phyloP scores from a whole-genome alignment of 1,284 basidiomycete species.

The Athelia psychrophila region DNA sequence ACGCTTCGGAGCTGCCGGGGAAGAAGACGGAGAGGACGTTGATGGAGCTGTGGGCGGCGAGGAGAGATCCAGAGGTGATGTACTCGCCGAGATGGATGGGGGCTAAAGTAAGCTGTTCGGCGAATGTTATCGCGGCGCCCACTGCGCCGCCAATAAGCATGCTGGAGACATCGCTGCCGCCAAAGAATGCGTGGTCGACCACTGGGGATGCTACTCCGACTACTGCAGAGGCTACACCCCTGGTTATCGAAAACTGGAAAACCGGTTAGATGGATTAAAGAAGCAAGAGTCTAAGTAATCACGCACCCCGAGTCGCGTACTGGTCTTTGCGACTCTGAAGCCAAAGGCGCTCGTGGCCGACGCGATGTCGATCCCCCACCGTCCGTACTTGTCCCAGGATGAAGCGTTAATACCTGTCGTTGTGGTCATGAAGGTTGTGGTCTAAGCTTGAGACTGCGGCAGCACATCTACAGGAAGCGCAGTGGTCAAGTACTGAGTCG shows the following conservation, averaged over 20 bases:
- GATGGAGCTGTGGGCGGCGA: slow-evolving; percentile 70
- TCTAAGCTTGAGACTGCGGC: background rate
- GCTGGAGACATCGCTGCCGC: slow-evolving; percentile 53
- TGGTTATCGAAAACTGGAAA: slow-evolving; percentile 63
- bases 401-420: background rate
- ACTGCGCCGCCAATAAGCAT: slow-evolving; percentile 56
- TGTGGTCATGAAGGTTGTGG: background rate
- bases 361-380: slow-evolving; percentile 62
- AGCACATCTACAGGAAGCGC: slow-evolving; percentile 18
- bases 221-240: slow-evolving; percentile 55
- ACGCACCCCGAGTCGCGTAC: slow-evolving; percentile 69
- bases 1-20: slow-evolving; percentile 72
- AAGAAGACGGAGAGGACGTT: slow-evolving; percentile 70
- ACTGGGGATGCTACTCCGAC: slow-evolving; percentile 53
- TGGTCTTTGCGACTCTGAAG: slow-evolving; percentile 64
- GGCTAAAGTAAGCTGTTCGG: slow-evolving; percentile 67
- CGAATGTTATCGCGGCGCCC: slow-evolving; percentile 57
- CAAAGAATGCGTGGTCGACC: slow-evolving; percentile 63
- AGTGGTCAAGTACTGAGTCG: background rate
- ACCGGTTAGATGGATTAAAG: slow-evolving; percentile 5
- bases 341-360: slow-evolving; percentile 57
- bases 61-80: slow-evolving; percentile 70
- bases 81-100: slow-evolving; percentile 73
- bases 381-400: slow-evolving; percentile 57
- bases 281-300: slow-evolving; percentile 18